phyloP scores from a whole-genome alignment of 345 rosid genomes.

The Gossypioides kirkii region DNA sequence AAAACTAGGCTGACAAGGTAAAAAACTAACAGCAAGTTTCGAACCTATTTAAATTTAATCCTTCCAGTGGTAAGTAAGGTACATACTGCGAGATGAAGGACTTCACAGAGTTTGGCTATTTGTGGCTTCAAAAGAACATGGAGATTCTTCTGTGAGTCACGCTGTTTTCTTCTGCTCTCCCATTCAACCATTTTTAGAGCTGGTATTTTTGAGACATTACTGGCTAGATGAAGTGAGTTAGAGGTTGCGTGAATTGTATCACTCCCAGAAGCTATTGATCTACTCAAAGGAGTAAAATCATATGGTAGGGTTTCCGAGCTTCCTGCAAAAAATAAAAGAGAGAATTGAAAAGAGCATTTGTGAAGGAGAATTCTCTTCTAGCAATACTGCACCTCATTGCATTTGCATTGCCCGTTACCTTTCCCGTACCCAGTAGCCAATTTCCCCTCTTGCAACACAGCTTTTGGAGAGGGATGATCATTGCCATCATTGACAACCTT shows the following conservation, averaged over 20 bases:
- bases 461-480: constrained; percentile 25
- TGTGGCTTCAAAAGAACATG: constrained; percentile 54
- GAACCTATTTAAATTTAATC: constrained; percentile 3
- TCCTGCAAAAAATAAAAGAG: constrained; percentile 39
- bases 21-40: background rate
- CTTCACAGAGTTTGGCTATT: constrained; percentile 58
- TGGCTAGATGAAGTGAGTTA: constrained; percentile 16
- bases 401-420: constrained; percentile 7
- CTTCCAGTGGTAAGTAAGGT: constrained; percentile 16
- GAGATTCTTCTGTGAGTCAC: constrained; percentile 58
- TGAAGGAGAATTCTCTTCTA: background rate
- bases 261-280: constrained; percentile 18
- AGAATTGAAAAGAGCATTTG: background rate
- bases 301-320: constrained; percentile 24
- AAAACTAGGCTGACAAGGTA: background rate
- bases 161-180: constrained; percentile 29
- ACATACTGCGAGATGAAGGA: constrained; percentile 59
- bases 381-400: background rate
- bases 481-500: constrained; percentile 32
- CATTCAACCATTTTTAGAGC: constrained; percentile 29
- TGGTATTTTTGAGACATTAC: constrained; percentile 28
- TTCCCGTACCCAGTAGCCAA: background rate
- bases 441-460: constrained; percentile 6
- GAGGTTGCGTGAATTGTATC: constrained; percentile 16
- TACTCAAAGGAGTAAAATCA: constrained; percentile 22